A percentile compares a stretch with the other conserved stretches of the same genome.
Evolutionary conservation across 257 asterid genomes (phyloP).

Genomic region (Primulina tabacum): DNA sequence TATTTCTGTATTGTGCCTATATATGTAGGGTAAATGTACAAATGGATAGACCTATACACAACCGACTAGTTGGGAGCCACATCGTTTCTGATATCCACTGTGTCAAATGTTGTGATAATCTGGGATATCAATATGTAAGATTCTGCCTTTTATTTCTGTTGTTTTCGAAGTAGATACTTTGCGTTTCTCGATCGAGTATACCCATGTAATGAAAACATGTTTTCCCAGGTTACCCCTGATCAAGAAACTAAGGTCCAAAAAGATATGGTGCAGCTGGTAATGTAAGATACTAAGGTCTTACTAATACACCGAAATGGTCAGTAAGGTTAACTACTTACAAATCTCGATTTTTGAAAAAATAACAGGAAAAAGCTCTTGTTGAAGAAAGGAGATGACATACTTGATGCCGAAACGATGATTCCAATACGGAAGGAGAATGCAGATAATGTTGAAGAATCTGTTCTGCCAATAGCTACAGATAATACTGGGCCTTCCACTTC

Average conservation of each 20-base stretch:
- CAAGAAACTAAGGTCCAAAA: neutral
- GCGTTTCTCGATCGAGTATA: neutral
- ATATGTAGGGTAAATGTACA: neutral
- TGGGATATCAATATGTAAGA: constrained; percentile 11
- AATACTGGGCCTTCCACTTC: too few relatives aligned
- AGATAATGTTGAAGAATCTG: too few relatives aligned
- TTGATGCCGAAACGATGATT: neutral
- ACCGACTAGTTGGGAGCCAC: neutral
- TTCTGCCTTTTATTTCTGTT: neutral
- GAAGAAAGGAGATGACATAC: neutral
- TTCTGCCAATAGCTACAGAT: too few relatives aligned
- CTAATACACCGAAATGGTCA: neutral
- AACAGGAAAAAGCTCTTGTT: constrained; percentile 1
- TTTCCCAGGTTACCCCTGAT: too few relatives aligned
- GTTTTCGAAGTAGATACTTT: neutral
- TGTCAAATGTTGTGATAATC: constrained; percentile 1
- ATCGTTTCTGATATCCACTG: constrained; percentile 4
- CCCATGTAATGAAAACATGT: too few relatives aligned
- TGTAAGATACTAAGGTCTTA: neutral
- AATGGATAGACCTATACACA: neutral
- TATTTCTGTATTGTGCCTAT: neutral
- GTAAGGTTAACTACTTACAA: neutral
- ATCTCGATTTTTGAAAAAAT: neutral
- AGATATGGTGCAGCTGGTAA: neutral
- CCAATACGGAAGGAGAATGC: neutral